Percentiles rank a stretch among this genome's conserved stretches.
Conservation (phyloP, 257 asterid species). For the Misopates orontium region DNA sequence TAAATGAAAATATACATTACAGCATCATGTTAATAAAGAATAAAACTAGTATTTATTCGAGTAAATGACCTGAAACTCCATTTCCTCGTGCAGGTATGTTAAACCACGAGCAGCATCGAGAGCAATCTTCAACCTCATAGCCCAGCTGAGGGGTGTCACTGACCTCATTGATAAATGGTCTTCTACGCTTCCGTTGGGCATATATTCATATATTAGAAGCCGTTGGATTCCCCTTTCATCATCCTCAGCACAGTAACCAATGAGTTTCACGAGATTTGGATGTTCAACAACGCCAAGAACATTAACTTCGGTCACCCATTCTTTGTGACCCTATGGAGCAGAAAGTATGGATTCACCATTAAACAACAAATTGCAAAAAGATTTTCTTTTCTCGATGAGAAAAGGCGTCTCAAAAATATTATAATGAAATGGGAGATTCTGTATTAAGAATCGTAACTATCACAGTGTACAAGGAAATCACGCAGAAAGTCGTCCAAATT, state of each 20-base stretch:
- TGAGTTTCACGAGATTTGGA: constrained; percentile 82
- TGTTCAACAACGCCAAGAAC: constrained; percentile 93
- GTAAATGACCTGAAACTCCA: constrained; percentile 88
- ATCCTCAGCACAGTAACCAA: constrained; percentile 98
- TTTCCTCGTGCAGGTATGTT: constrained; percentile 85
- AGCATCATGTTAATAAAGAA: background rate
- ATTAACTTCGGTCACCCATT: constrained; percentile 98
- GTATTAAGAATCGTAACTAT: too few species aligned
- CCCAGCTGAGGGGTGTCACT: constrained; percentile 74
- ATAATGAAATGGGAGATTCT: too few species aligned
- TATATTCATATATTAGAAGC: constrained; percentile 81
- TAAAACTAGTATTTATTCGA: background rate
- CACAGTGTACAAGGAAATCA: too few species aligned
- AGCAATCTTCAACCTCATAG: constrained; percentile 83
- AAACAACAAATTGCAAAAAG: background rate
- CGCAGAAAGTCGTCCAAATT: too few species aligned
- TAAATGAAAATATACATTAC: background rate
- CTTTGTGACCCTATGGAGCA: constrained; percentile 85
- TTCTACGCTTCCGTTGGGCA: constrained; percentile 91
- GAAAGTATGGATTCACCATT: constrained; percentile 1
- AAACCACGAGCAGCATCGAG: constrained; percentile 90
- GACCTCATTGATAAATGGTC: constrained; percentile 71
- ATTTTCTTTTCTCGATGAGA: background rate
- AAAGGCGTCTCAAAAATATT: background rate
- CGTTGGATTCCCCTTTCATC: constrained; percentile 98